phyloP scores from a whole-genome alignment of 352 stramenopile genomes.

The Phytophthora pisi region DNA sequence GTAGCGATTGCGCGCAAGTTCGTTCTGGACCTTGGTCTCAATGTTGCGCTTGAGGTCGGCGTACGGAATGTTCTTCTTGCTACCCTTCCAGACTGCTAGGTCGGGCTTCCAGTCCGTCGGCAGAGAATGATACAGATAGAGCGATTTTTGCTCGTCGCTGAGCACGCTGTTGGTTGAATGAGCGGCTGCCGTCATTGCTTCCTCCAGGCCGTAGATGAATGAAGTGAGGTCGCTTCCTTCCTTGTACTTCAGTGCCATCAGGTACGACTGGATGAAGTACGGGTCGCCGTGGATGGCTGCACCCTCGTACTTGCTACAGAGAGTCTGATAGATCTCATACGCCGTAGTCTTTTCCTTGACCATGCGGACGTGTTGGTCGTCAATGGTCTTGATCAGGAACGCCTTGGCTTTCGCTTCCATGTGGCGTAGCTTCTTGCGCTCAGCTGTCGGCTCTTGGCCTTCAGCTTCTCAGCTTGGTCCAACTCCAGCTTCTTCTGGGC shows the following conservation, averaged over 20 bases:
- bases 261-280: slow-evolving; percentile 20
- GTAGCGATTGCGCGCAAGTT: slow-evolving; percentile 17
- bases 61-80: slow-evolving; percentile 12
- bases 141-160: no score
- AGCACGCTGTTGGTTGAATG: no score
- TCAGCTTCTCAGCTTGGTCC: slow-evolving; percentile 16
- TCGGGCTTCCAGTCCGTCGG: no score
- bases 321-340: slow-evolving; percentile 18
- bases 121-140: no score
- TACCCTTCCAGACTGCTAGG: not conserved
- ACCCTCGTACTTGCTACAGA: slow-evolving; percentile 16
- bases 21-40: slow-evolving; percentile 11
- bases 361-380: slow-evolving; percentile 20
- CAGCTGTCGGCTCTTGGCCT: slow-evolving; percentile 10
- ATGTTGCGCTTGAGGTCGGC: slow-evolving; percentile 19
- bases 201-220: no score
- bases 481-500: slow-evolving; percentile 1
- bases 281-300: slow-evolving; percentile 12
- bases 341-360: slow-evolving; percentile 17
- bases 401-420: slow-evolving; percentile 15
- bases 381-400: slow-evolving; percentile 12
- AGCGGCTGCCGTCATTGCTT: no score
- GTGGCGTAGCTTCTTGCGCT: slow-evolving; percentile 15
- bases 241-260: slow-evolving; percentile 7
- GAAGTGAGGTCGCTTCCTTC: not conserved